Conservation (phyloP, 371 early-diverging fungal species). For the Syncephalastrum sp. region DNA sequence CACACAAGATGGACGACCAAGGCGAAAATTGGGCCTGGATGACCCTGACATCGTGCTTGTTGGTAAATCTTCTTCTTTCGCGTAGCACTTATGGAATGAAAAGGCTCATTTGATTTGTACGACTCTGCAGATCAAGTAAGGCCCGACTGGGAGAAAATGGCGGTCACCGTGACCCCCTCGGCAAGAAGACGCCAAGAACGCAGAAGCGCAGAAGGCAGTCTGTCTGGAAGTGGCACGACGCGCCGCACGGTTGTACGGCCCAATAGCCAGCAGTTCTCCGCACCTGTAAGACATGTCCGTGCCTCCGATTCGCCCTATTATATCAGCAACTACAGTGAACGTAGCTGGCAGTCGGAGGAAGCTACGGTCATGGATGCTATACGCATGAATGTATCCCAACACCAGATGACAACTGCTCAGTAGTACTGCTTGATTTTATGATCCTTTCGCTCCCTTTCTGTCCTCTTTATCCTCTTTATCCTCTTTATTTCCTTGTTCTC, state of each 20-base stretch:
- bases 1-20: background rate
- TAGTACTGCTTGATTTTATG: too few species aligned
- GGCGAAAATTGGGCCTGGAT: slow-evolving; percentile 18
- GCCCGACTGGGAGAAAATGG: slow-evolving; percentile 16
- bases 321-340: background rate
- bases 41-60: slow-evolving; percentile 37
- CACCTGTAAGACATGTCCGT: background rate
- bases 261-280: background rate
- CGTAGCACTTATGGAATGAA: background rate
- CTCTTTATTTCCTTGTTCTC: too few species aligned
- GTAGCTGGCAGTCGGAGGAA: slow-evolving; percentile 3
- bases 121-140: slow-evolving; percentile 11
- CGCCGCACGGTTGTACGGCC: slow-evolving; percentile 17
- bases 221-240: slow-evolving; percentile 16
- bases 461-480: too few species aligned
- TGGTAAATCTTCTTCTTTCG: slow-evolving; percentile 12
- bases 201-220: slow-evolving; percentile 5
- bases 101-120: background rate
- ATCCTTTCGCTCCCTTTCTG: too few species aligned
- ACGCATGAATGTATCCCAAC: background rate
- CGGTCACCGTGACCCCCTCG: background rate
- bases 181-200: background rate
- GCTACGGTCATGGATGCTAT: slow-evolving; percentile 14
- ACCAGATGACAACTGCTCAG: too few species aligned
- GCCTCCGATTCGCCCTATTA: slow-evolving; percentile 7